These are phyloP conservation scores for Penicillium lagena DNA, from an alignment of 495 filamentous ascomycete genomes.

Conservation along the genomic window DNA sequence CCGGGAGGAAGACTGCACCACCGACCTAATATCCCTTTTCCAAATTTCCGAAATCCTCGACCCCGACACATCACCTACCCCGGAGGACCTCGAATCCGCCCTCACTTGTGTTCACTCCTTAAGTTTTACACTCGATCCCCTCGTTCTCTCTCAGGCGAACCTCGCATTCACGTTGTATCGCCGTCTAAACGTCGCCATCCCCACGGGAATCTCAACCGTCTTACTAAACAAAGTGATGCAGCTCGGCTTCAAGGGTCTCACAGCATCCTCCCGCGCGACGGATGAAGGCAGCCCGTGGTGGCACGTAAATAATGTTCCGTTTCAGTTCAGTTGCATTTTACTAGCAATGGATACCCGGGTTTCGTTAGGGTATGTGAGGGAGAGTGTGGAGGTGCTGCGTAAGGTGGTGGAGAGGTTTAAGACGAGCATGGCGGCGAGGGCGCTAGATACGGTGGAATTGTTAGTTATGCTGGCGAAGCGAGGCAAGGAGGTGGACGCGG, in stretches of 20 bases:
- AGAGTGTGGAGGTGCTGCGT: too few species aligned
- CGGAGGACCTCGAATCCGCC: slow-evolving; percentile 1
- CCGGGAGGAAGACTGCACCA: slow-evolving; percentile 1
- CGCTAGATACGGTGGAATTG: too few species aligned
- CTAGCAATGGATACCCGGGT: slow-evolving; percentile 23
- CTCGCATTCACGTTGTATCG: slow-evolving; percentile 10
- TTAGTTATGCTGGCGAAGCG: too few species aligned
- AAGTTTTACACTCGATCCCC: not conserved
- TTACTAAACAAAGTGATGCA: slow-evolving; percentile 8
- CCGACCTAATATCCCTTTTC: slow-evolving; percentile 3
- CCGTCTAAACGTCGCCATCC: slow-evolving; percentile 3
- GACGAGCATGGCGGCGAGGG: too few species aligned
- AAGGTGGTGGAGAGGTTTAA: too few species aligned
- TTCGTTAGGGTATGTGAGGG: too few species aligned
- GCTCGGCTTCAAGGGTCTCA: not conserved
- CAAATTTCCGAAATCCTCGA: slow-evolving; percentile 13
- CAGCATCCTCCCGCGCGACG: slow-evolving; percentile 10
- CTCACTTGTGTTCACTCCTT: slow-evolving; percentile 1
- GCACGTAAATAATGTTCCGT: slow-evolving; percentile 31
- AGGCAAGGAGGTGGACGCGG: too few species aligned
- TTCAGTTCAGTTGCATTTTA: slow-evolving; percentile 33
- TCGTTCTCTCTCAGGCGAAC: slow-evolving; percentile 5
- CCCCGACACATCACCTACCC: not conserved
- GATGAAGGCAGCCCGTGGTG: slow-evolving; percentile 25
- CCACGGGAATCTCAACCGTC: slow-evolving; percentile 1